These are phyloP conservation scores for Porpolomopsis calyptriformis DNA, from an alignment of 768 basidiomycete genomes.

Conservation along the genomic window DNA sequence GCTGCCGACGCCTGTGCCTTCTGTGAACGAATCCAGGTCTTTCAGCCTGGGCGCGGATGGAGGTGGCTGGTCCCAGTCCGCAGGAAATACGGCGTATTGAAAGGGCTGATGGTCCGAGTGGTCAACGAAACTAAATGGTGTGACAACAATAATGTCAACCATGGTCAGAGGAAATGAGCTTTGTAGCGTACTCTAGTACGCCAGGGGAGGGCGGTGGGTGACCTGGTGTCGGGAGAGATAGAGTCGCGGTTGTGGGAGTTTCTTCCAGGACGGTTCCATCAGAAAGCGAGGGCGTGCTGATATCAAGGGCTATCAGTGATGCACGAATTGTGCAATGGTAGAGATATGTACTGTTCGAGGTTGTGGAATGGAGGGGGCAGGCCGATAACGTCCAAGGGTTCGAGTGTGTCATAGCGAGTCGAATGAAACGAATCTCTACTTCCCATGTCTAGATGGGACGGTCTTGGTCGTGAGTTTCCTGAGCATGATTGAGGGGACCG, in stretches of 20 bases:
- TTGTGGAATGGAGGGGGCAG: slow-evolving; percentile 10
- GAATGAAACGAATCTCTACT: not conserved
- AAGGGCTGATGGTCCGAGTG: not conserved
- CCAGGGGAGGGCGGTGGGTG: not conserved
- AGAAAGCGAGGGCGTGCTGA: slow-evolving; percentile 5
- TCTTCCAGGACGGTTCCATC: slow-evolving; percentile 14
- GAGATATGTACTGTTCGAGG: slow-evolving; percentile 5
- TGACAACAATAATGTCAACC: slow-evolving; percentile 1
- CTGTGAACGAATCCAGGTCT: slow-evolving; percentile 52
- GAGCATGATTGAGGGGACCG: not conserved
- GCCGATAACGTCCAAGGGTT: slow-evolving; percentile 14
- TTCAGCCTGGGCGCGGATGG: slow-evolving; percentile 42
- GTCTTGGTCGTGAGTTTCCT: not conserved
- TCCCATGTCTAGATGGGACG: not conserved
- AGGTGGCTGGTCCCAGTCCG: not conserved
- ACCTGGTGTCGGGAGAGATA: slow-evolving; percentile 25
- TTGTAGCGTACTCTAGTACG: slow-evolving; percentile 1
- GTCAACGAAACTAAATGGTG: not conserved
- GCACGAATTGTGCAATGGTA: not conserved
- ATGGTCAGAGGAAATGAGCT: not conserved
- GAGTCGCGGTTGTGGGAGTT: slow-evolving; percentile 24
- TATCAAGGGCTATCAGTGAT: not conserved
- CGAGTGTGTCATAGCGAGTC: slow-evolving; percentile 2
- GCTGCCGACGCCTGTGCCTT: slow-evolving; percentile 42
- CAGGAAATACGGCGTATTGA: not conserved